These are phyloP conservation scores for Paralagenidium karlingii DNA, from an alignment of 352 stramenopile species.

Conservation along the genomic window DNA sequence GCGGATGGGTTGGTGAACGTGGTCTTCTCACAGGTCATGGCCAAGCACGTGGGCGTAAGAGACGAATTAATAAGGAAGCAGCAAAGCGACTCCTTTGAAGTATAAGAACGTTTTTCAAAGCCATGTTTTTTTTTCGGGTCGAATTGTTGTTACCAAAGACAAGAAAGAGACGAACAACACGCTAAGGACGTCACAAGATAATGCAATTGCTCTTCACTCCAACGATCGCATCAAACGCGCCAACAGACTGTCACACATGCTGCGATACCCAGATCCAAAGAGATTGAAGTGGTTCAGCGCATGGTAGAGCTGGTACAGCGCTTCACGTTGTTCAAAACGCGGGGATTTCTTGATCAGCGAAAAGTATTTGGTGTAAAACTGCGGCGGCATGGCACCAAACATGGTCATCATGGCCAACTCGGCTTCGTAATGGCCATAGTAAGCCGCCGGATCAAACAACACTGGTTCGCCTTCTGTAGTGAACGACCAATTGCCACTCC, in stretches of 20 bases:
- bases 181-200: too few relatives aligned
- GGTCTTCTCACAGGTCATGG: too few relatives aligned
- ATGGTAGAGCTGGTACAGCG: constrained; percentile 79
- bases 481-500: constrained; percentile 74
- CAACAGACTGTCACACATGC: constrained; percentile 6
- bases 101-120: too few relatives aligned
- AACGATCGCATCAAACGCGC: constrained; percentile 1
- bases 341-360: constrained; percentile 8
- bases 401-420: constrained; percentile 28
- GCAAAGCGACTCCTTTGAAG: too few relatives aligned
- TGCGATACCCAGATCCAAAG: constrained; percentile 28
- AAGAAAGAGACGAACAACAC: too few relatives aligned
- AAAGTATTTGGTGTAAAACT: constrained; percentile 16
- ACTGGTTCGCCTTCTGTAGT: constrained; percentile 23
- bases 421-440: constrained; percentile 32
- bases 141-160: too few relatives aligned
- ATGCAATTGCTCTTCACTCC: too few relatives aligned
- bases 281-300: constrained; percentile 78
- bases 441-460: constrained; percentile 78
- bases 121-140: too few relatives aligned
- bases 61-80: too few relatives aligned
- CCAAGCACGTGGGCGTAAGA: too few relatives aligned
- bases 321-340: constrained; percentile 37
- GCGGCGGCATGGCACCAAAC: constrained; percentile 16
- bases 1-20: too few relatives aligned